These are phyloP conservation scores for Coix lacrymajobi DNA, from an alignment of 176 grass and related monocot genomes.

Conservation along the genomic window DNA sequence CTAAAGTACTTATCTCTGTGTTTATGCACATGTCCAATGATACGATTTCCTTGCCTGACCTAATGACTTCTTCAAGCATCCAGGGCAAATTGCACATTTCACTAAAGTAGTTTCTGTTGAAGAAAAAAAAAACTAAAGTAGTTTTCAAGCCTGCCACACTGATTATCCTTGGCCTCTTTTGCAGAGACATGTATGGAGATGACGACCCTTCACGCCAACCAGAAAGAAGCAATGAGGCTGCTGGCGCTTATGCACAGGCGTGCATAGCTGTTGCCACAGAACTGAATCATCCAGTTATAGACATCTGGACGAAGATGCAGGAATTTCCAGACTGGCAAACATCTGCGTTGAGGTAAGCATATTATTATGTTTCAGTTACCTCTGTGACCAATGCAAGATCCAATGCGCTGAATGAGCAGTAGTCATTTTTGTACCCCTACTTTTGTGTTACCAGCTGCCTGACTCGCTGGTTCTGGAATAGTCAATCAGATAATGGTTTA, in stretches of 20 bases:
- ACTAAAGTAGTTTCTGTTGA: background rate
- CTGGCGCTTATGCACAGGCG: conserved; percentile 69
- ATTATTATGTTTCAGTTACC: background rate
- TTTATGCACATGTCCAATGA: background rate
- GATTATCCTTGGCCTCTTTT: background rate
- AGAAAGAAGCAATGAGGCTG: conserved; percentile 89
- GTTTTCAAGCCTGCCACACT: background rate
- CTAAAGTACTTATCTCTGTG: background rate
- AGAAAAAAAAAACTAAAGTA: background rate
- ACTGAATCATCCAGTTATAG: conserved; percentile 53
- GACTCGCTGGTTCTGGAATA: background rate
- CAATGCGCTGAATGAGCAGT: background rate
- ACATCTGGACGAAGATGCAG: conserved; percentile 86
- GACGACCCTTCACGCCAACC: conserved; percentile 41
- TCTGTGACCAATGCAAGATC: background rate
- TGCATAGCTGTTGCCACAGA: conserved; percentile 74
- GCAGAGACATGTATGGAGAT: conserved; percentile 51
- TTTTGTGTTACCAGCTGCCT: background rate
- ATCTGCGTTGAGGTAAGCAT: conserved; percentile 46
- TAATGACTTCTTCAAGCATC: background rate
- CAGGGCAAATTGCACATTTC: background rate
- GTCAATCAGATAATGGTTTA: background rate
- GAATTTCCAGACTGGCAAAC: conserved; percentile 67
- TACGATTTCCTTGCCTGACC: background rate
- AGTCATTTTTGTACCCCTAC: background rate